Conservation (phyloP, 2,329 filamentous ascomycete genomes). For the Gnomoniopsis smithogilvyi region DNA sequence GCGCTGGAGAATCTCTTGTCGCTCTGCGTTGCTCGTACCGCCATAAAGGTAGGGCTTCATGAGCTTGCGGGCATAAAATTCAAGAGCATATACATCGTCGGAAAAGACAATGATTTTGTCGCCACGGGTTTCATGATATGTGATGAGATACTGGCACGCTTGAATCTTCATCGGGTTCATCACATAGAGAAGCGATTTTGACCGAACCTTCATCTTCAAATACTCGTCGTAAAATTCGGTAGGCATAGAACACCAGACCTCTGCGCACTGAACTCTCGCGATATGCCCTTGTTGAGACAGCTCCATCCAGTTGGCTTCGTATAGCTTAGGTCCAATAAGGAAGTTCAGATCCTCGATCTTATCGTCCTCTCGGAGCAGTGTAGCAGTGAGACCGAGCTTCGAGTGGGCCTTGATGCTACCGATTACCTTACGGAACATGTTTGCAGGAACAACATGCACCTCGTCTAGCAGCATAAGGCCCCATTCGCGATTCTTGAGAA, state of each 20-base stretch:
- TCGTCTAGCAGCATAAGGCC: conserved; percentile 96
- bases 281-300: conserved; percentile 96
- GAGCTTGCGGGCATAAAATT: conserved; percentile 79
- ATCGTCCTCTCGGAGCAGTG: conserved; percentile 91
- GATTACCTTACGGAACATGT: conserved; percentile 93
- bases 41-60: conserved; percentile 90
- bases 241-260: conserved; percentile 99
- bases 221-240: conserved; percentile 98
- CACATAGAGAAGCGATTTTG: conserved; percentile 66
- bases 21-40: conserved; percentile 80
- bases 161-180: conserved; percentile 99
- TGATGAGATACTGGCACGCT: conserved; percentile 95
- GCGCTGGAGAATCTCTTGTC: conserved; percentile 83
- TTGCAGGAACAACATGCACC: conserved; percentile 95
- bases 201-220: conserved; percentile 60
- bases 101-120: conserved; percentile 99
- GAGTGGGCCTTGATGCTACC: conserved; percentile 91
- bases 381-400: conserved; percentile 92
- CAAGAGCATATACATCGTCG: conserved; percentile 91
- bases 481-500: conserved; percentile 87
- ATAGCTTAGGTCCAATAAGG: conserved; percentile 93
- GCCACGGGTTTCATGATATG: conserved; percentile 90
- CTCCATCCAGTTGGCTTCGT: conserved; percentile 99
- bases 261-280: conserved; percentile 93
- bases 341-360: conserved; percentile 98